A percentile compares a stretch with the other conserved stretches of the same genome.
phyloP scores from a whole-genome alignment of 257 asterid species.

The Ligustrum vulgare region DNA sequence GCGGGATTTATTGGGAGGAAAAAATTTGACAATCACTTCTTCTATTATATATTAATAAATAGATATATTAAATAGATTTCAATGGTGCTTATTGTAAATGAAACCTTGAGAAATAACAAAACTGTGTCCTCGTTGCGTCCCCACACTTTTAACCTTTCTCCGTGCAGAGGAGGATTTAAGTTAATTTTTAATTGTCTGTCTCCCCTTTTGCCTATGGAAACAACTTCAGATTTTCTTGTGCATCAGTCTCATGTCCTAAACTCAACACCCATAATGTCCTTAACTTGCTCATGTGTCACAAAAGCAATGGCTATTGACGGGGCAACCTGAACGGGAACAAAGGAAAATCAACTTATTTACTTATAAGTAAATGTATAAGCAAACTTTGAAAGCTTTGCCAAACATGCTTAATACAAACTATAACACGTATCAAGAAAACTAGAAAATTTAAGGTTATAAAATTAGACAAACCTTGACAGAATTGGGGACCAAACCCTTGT shows the following conservation, averaged over 20 bases:
- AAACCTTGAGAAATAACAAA: conserved; percentile 18
- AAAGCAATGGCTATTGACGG: conserved; percentile 93
- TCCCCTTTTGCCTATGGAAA: conserved; percentile 51
- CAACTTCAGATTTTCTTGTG: conserved; percentile 23
- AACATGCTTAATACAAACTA: background rate
- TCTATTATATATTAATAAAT: too few relatives aligned
- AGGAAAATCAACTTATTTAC: background rate
- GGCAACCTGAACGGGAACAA: conserved; percentile 61
- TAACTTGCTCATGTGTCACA: conserved; percentile 93
- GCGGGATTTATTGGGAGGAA: too few relatives aligned
- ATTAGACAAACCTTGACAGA: conserved; percentile 83
- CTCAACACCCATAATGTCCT: conserved; percentile 79
- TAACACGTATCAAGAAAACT: background rate
- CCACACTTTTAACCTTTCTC: conserved; percentile 20
- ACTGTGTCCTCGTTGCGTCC: conserved; percentile 20
- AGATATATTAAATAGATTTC: too few relatives aligned
- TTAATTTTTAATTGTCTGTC: conserved; percentile 3
- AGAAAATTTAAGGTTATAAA: background rate
- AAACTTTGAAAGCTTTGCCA: background rate
- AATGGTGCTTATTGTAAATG: conserved; percentile 27
- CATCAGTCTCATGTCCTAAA: conserved; percentile 80
- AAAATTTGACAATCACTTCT: too few relatives aligned
- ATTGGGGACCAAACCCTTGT: conserved; percentile 96
- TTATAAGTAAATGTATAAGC: background rate
- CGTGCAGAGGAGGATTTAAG: conserved; percentile 23